Percentiles rank a stretch among this genome's conserved stretches.
Evolutionary conservation across 371 early-diverging fungal genomes (phyloP).

Genomic region (Mucor sp.): DNA sequence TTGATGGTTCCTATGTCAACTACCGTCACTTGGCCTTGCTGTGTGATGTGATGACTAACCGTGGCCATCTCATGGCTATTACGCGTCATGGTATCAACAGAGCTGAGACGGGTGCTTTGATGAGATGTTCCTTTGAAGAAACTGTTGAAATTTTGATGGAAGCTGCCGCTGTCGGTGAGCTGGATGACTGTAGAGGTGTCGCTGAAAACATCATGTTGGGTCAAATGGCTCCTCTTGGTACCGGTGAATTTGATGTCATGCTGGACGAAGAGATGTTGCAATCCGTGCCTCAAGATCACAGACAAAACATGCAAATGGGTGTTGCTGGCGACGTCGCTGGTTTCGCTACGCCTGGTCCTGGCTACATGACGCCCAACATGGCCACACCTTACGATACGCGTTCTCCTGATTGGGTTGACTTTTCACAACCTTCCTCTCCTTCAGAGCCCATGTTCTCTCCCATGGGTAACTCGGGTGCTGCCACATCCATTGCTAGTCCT

Average conservation of each 20-base stretch:
- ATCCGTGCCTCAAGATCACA: conserved; percentile 50
- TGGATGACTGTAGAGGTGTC: conserved; percentile 95
- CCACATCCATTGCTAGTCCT: conserved; percentile 45
- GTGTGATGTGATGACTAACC: conserved; percentile 98
- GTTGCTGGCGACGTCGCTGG: conserved; percentile 46
- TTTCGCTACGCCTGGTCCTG: conserved; percentile 51
- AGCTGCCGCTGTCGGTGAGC: conserved; percentile 93
- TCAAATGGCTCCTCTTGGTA: conserved; percentile 98
- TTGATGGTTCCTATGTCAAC: conserved; percentile 99
- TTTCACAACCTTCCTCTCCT: conserved; percentile 60
- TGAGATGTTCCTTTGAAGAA: conserved; percentile 99
- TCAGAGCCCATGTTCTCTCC: conserved; percentile 70
- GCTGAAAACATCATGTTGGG: conserved; percentile 99
- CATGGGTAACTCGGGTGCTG: conserved; percentile 59
- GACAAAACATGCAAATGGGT: conserved; percentile 45
- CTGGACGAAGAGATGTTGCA: conserved; percentile 91
- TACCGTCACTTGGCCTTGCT: conserved; percentile 97
- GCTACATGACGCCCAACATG: conserved; percentile 62
- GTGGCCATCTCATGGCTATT: conserved; percentile 96
- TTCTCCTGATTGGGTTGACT: conserved; percentile 61
- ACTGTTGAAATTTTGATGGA: conserved; percentile 99
- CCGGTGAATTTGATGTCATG: conserved; percentile 94
- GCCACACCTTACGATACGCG: conserved; percentile 60
- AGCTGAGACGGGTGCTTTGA: conserved; percentile 95
- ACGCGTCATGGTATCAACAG: conserved; percentile 99